Percentiles rank a stretch among this genome's conserved stretches.
phyloP scores from a whole-genome alignment of 805 yeast species.

The Schwanniomyces polymorphus region DNA sequence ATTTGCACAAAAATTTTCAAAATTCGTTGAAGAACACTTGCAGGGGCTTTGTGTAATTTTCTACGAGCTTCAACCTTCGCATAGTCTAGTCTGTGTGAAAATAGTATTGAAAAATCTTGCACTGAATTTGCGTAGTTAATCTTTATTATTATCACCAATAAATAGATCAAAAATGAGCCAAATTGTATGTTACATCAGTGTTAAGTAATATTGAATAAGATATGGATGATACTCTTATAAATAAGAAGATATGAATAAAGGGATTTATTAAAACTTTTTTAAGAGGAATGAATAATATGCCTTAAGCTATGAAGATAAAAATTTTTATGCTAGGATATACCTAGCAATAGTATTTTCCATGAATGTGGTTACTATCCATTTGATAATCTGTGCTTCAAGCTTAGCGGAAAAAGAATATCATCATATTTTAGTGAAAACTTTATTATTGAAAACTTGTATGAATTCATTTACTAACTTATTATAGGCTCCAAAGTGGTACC shows the following conservation, averaged over 20 bases:
- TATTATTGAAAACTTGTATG: background rate
- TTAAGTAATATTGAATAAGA: background rate
- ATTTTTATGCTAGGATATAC: background rate
- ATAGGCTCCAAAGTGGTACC: constrained; percentile 89
- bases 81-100: constrained; percentile 1
- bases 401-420: background rate
- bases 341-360: background rate
- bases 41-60: constrained; percentile 1
- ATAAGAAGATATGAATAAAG: background rate
- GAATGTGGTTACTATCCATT: too few species aligned
- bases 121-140: constrained; percentile 1
- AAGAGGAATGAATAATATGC: background rate
- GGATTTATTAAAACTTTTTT: background rate
- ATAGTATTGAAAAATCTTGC: constrained; percentile 9
- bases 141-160: constrained; percentile 8
- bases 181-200: constrained; percentile 26
- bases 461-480: background rate
- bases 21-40: background rate
- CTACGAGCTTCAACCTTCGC: constrained; percentile 1
- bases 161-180: constrained; percentile 26
- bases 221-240: constrained; percentile 1
- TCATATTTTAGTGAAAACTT: background rate
- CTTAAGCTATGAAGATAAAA: background rate
- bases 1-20: background rate
- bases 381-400: background rate